These are phyloP conservation scores for Trichopus zeylanicus DNA, from an alignment of 116 monocot species.

Conservation along the genomic window DNA sequence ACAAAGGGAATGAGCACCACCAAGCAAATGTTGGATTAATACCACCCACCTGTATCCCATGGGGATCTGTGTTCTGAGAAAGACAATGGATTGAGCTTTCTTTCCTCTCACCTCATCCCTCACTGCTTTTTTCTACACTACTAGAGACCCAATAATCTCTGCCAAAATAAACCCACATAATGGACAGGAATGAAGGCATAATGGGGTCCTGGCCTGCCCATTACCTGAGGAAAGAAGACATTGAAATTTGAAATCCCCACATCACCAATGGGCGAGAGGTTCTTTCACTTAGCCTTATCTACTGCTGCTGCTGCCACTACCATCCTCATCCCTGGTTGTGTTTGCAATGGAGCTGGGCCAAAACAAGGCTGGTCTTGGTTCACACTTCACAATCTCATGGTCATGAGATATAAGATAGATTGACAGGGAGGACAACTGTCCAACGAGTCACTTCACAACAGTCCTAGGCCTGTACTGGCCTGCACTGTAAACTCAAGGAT, in stretches of 20 bases:
- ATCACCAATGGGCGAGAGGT: too few relatives aligned
- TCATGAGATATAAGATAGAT: conserved; percentile 45
- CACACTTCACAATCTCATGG: conserved; percentile 21
- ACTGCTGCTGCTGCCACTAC: conserved; percentile 16
- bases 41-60: neutral
- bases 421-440: conserved; percentile 71
- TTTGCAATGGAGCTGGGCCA: conserved; percentile 7
- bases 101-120: conserved; percentile 23
- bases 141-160: conserved; percentile 26
- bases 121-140: conserved; percentile 18
- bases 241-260: too few relatives aligned
- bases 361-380: conserved; percentile 38
- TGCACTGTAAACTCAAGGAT: conserved; percentile 29
- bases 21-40: conserved; percentile 42
- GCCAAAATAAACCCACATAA: conserved; percentile 1
- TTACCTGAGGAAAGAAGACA: conserved; percentile 2
- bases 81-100: conserved; percentile 5
- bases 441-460: conserved; percentile 80
- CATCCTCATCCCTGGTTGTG: conserved; percentile 11
- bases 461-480: conserved; percentile 47
- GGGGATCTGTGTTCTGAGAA: conserved; percentile 82
- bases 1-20: conserved; percentile 58
- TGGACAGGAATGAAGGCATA: neutral
- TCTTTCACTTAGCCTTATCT: too few relatives aligned
- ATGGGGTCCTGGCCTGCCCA: neutral